Percentiles rank a stretch among this genome's conserved stretches.
phyloP scores from a whole-genome alignment of 1,284 basidiomycete genomes.

The Ceratobasidium sp. region DNA sequence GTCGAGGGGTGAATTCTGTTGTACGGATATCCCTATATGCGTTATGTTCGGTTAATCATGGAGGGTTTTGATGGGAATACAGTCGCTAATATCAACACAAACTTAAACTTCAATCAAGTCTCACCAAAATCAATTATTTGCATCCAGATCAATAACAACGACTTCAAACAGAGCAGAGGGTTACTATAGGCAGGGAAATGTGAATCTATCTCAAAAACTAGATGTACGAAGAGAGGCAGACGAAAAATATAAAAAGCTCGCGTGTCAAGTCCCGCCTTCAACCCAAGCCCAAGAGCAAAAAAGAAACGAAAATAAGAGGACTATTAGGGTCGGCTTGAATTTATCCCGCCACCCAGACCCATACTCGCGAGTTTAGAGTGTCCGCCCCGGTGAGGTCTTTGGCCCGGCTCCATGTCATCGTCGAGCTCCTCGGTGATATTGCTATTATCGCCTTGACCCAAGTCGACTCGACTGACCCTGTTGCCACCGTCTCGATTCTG shows the following conservation, averaged over 20 bases:
- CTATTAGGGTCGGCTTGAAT: neutral
- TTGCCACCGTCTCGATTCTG: neutral
- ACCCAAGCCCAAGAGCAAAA: neutral
- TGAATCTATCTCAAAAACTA: constrained; percentile 2
- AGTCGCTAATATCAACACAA: no score
- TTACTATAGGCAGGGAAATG: no score
- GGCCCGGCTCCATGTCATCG: neutral
- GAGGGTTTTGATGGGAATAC: no score
- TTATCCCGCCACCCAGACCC: constrained; percentile 15
- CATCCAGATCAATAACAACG: no score
- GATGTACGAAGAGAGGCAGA: constrained; percentile 1
- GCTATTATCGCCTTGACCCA: neutral
- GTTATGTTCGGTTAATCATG: no score
- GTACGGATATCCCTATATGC: no score
- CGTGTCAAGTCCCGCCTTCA: neutral
- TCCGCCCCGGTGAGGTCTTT: neutral
- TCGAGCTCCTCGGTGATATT: neutral
- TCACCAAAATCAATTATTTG: no score
- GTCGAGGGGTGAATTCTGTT: no score
- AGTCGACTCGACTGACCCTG: constrained; percentile 11
- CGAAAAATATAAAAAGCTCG: neutral
- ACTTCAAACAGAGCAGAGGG: no score
- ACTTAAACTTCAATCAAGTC: no score
- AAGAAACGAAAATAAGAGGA: neutral
- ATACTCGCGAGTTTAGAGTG: constrained; percentile 31